Evolutionary conservation across 2,329 filamentous ascomycete genomes (phyloP).

Genomic region (Parastagonospora avenae): DNA sequence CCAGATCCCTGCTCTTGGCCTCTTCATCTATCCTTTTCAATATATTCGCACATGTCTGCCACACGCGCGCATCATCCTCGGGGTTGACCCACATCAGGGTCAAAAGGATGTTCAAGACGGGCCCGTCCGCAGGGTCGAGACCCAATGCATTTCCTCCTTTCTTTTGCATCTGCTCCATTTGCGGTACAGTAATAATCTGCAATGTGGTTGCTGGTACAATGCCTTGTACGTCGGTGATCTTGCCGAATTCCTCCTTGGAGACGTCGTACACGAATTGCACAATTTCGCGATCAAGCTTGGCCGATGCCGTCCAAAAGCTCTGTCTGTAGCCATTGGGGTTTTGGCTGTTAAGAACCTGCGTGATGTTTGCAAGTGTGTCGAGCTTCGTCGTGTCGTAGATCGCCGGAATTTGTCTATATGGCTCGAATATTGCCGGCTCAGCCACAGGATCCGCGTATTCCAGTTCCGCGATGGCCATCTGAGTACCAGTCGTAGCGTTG

Average conservation of each 20-base stretch:
- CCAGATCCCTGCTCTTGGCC: conserved; percentile 3
- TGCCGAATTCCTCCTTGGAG: conserved; percentile 18
- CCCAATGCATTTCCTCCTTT: conserved; percentile 31
- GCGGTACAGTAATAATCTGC: conserved; percentile 24
- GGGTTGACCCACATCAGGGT: conserved; percentile 22
- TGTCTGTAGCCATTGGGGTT: conserved; percentile 17
- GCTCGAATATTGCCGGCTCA: not conserved
- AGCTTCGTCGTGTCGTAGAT: conserved; percentile 19
- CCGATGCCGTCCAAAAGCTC: conserved; percentile 29
- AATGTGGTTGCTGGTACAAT: conserved; percentile 23
- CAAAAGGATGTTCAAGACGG: conserved; percentile 17
- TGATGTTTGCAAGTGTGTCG: conserved; percentile 16
- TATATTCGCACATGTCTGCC: conserved; percentile 16
- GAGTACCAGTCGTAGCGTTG: not conserved
- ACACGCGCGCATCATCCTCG: conserved; percentile 21
- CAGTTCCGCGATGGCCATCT: not conserved
- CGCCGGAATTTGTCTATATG: not conserved
- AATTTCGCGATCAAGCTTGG: conserved; percentile 21
- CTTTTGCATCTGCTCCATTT: conserved; percentile 21
- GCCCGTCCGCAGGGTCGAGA: conserved; percentile 11
- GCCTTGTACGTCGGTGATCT: conserved; percentile 13
- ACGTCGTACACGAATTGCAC: conserved; percentile 13
- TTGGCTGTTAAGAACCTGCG: conserved; percentile 10
- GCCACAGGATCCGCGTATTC: conserved; percentile 1
- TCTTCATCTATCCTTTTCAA: not conserved